Base-by-base conservation (phyloP, 2,329 filamentous ascomycete genomes). In the Stagonosporopsis chrysanthemi region DNA sequence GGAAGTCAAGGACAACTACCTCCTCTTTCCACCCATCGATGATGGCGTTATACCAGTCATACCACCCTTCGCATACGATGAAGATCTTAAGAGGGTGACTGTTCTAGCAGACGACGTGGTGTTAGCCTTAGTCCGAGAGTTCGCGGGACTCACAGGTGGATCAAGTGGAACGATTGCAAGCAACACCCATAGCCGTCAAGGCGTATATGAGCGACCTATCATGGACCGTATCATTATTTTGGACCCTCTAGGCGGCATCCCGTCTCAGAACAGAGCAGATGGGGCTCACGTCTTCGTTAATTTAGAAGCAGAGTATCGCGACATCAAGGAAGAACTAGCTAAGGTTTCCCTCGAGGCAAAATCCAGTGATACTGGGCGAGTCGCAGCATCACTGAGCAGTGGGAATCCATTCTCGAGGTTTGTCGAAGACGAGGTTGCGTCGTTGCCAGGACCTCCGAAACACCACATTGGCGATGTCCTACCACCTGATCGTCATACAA, bases 141-240 rank as follows among this genome's bases (percentile, higher is more conserved):
- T 96, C 55, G 86, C 87, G 6, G 91, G 90, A 0, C 76, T 92
- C 35, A 80, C 83, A 6, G 64, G 70, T 9, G 62, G 65, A 7
- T 28, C 55, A n/a, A 45, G 60, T 15, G 53, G 53, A 19, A 47
- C 23, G 26, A 48, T 52, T 17, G 48, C 52, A 17, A 60, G 39
- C 55, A 66, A 41, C 41, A 54, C 24, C 45, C 49, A 40, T 39
- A 61, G 59, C 26, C 54, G 62, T 12, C 43, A 39, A 24, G 45
- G 56, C 6, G 33, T 47, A 8, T 43, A 52, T 52, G 82, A 83
- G 28, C 66, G 64, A 40, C 66, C 66, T 6, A 61, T 72, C 77
- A 79, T 99, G 6, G 94, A 98, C 71, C 86, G 94, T 33, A 82
- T 99, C 39, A 96, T 99, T 60, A 81, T 99, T 26, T 82, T 99